Evolutionary conservation across 345 rosid genomes (phyloP).

Genomic region (Excoecaria cochinchinensis): DNA sequence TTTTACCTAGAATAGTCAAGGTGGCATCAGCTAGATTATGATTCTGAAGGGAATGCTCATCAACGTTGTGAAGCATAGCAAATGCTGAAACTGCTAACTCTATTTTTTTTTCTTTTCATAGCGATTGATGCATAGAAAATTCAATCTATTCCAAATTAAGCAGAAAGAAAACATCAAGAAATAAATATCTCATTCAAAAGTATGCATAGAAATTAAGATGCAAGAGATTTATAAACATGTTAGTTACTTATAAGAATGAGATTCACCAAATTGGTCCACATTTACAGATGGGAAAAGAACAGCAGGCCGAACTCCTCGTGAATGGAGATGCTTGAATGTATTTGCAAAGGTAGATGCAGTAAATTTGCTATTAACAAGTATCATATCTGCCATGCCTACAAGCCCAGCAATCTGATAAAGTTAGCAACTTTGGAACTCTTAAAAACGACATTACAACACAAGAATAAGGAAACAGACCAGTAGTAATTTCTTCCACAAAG

Average conservation of each 20-base stretch:
- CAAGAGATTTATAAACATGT: slow-evolving; percentile 35
- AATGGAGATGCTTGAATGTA: slow-evolving; percentile 78
- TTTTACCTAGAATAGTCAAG: slow-evolving; percentile 73
- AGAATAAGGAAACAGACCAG: slow-evolving; percentile 44
- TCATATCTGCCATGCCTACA: slow-evolving; percentile 86
- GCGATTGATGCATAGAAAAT: slow-evolving; percentile 85
- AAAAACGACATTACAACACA: slow-evolving; percentile 13
- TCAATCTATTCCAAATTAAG: slow-evolving; percentile 51
- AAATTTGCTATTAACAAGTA: slow-evolving; percentile 84
- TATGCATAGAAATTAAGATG: slow-evolving; percentile 21
- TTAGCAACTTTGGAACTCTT: not conserved
- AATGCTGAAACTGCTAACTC: slow-evolving; percentile 85
- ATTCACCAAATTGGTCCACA: slow-evolving; percentile 68
- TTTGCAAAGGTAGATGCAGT: slow-evolving; percentile 80
- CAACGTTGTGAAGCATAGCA: slow-evolving; percentile 54
- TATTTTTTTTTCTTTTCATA: slow-evolving; percentile 88
- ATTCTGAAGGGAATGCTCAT: slow-evolving; percentile 30
- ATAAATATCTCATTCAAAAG: not conserved
- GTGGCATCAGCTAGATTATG: slow-evolving; percentile 41
- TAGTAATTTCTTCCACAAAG: slow-evolving; percentile 72
- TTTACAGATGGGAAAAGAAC: slow-evolving; percentile 91
- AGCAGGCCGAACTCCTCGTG: slow-evolving; percentile 62
- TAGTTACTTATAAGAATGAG: slow-evolving; percentile 52
- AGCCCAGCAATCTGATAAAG: slow-evolving; percentile 3
- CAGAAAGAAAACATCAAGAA: not conserved